Base-by-base conservation (phyloP, 2,329 filamentous ascomycete species). In the Trichoderma arundinaceum region DNA sequence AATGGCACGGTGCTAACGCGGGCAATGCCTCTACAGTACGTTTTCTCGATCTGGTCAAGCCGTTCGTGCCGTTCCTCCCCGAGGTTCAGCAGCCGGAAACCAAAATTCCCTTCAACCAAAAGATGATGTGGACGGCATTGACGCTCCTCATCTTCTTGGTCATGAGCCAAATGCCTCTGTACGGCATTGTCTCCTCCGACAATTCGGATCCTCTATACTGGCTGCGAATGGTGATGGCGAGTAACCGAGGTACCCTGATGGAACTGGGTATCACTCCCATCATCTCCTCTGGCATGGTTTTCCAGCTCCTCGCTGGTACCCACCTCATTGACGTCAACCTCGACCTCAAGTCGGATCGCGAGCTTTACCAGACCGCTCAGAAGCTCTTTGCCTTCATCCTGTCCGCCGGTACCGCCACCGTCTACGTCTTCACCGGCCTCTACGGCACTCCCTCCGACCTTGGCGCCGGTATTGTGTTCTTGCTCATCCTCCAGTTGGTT, bases 241-340 rank as follows among this genome's bases (percentile, higher is more conserved):
- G 92, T 90, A 99, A 99, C 81, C 89, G 94, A 77, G 94, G 94
- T 81, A 97, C 94, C 32, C 80, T 97, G 79, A 97, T 97, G 94
- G 94, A 97, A 78, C 78, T 97, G 83, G 93, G 94, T 84, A 95
- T 98, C 74, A 97, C 95, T 28, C 96, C 96, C 74, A 99, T 99
- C 81, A 98, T 99, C 83, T 97, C 95, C 68, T 98, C 95, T 43
- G 95, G 95, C 82, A 99, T 99, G 95, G 93, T 99, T 76, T 99
- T 99, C 89, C 95, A 99, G 90, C 94, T 99, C 76, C 92, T 99
- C 72, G 95, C 95, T 77, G 95, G 95, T 78, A 99, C 95, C 80
- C 95, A 99, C 87, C 91, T 98, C 84, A 98, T 99, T 82, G 95
- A 99, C 80, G 94, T 99, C 86, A 98, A 99, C 88, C 92, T 99